Evolutionary conservation across 148 eudicot species (phyloP).

Genomic region (Amaranthus cruentus): DNA sequence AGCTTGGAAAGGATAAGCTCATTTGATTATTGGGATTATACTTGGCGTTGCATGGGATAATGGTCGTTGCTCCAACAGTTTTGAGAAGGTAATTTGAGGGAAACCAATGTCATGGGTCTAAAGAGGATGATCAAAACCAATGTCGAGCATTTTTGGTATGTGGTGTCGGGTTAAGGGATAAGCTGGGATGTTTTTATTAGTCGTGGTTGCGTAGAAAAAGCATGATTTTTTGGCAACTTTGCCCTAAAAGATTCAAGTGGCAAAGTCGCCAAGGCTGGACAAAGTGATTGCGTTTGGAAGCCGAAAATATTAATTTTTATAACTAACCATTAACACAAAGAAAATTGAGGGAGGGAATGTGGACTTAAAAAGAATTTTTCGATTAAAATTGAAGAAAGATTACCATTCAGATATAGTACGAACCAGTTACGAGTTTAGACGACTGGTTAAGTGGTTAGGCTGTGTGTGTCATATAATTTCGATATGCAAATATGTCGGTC

Average conservation of each 20-base stretch:
- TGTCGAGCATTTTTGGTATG: neutral
- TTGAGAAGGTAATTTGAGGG: neutral
- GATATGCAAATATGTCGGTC: neutral
- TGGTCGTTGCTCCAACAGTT: neutral
- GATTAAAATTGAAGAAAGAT: neutral
- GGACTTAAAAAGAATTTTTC: conserved; percentile 3
- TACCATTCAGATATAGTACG: neutral
- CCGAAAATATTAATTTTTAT: neutral
- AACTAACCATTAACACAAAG: neutral
- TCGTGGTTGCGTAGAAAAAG: neutral
- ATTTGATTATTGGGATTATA: neutral
- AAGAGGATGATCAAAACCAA: neutral
- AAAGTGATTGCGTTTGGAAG: neutral
- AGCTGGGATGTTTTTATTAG: neutral
- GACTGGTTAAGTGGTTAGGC: neutral
- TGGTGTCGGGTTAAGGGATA: neutral
- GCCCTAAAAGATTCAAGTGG: neutral
- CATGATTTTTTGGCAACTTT: conserved; percentile 2
- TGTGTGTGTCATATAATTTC: neutral
- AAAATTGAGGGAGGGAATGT: neutral
- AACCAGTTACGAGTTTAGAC: neutral
- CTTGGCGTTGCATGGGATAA: neutral
- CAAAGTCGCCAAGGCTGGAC: neutral
- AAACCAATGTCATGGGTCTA: neutral
- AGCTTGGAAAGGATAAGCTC: neutral